Base-by-base conservation (phyloP, 2,329 filamentous ascomycete species). In the Hypoxylon sp. region DNA sequence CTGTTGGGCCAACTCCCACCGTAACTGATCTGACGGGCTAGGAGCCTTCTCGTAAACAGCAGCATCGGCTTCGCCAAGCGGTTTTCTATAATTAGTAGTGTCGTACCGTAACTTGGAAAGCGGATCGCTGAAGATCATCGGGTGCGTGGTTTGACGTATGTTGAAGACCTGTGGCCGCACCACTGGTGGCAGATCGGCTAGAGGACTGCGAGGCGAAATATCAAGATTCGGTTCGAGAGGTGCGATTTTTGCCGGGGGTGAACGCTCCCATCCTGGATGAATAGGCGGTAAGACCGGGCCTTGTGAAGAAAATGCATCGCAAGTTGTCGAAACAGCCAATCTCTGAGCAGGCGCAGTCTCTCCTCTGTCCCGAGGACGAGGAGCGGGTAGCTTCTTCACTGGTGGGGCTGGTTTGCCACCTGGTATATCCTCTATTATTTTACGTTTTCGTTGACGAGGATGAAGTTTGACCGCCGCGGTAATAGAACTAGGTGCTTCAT, bases 391-490 rank as follows among this genome's bases (percentile, higher is more conserved):
- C 32, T 47, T 62, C 30, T 28, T 34, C 24, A 17, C 37, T 26
- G 52, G 46, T 13, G 47, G 22, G 15, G 43, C 48, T n/a, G 44
- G 54, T 11, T 20, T 52, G n/a, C 53, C 55, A 49, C 63, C 59
- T 34, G 64, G 61, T n/a, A 67, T 26, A 13, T 64, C 61, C n/a
- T 67, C 66, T 11, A 69, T 64, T 5, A 68, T 49, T 46, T 84
- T 84, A 13, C 79, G 78, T 70, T 82, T 84, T 61, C 83, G 77
- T 39, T 79, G 75, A 20, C 82, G 79, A 5, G 79, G 79, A 39
- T 82, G 80, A 8, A 76, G 75, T 70, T 86, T 86, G 60, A 86
- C 83, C 1, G 82, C 81, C 7, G 79, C 77, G 3, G 81, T 73
- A n/a, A 86, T 86, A 3, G 84, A 85, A 60, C 73, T 79, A 10